Evolutionary conservation across 1,284 basidiomycete genomes (phyloP).

Genomic region (Sphaerobolus stellatus): DNA sequence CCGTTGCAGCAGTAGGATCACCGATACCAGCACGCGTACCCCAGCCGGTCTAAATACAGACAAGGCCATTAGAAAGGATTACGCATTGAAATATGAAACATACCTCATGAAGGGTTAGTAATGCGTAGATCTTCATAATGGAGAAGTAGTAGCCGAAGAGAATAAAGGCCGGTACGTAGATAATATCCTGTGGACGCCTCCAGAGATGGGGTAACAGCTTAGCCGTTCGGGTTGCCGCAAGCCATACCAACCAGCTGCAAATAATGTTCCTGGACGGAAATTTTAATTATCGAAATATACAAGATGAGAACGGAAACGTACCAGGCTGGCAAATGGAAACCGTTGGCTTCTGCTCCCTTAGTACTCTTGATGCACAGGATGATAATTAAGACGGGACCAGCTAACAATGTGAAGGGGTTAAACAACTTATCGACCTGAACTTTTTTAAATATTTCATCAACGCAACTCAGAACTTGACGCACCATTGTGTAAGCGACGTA

Average conservation of each 20-base stretch:
- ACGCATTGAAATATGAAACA: conserved; percentile 17
- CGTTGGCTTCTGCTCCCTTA: conserved; percentile 63
- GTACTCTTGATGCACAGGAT: conserved; percentile 80
- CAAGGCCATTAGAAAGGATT: background rate
- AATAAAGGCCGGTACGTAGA: conserved; percentile 91
- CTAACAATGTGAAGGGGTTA: conserved; percentile 85
- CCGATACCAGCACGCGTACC: conserved; percentile 89
- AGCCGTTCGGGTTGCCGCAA: conserved; percentile 77
- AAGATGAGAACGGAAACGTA: conserved; percentile 39
- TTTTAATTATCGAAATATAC: conserved; percentile 9
- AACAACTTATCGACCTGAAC: conserved; percentile 82
- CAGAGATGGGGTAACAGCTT: conserved; percentile 89
- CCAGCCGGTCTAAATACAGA: conserved; percentile 70
- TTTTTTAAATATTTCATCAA: conserved; percentile 3
- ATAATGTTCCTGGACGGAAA: conserved; percentile 66
- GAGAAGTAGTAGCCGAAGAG: conserved; percentile 87
- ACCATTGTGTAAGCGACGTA: conserved; percentile 93
- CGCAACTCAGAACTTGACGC: conserved; percentile 18
- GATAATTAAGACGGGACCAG: conserved; percentile 76
- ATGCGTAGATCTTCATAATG: conserved; percentile 83
- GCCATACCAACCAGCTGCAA: conserved; percentile 75
- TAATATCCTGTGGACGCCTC: conserved; percentile 79
- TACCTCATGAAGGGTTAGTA: conserved; percentile 80
- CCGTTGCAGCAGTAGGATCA: conserved; percentile 70
- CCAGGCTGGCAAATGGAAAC: conserved; percentile 90